Evolutionary conservation across 148 eudicot species (phyloP).

Genomic region (Nepenthes mirabilis): DNA sequence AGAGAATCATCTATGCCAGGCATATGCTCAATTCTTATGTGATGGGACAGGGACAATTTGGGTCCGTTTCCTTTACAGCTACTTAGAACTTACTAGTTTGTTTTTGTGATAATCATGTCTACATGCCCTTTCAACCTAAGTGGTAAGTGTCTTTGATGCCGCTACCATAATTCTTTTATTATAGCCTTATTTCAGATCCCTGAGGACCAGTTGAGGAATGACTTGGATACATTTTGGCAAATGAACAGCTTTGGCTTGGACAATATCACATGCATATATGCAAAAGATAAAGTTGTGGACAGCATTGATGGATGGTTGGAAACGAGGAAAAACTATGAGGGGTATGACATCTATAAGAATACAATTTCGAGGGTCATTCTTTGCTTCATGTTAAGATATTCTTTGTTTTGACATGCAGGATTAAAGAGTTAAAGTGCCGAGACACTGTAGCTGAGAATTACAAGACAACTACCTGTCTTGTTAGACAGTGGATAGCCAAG

Average conservation of each 20-base stretch:
- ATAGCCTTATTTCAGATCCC: conserved; percentile 30
- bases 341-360: conserved; percentile 28
- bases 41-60: conserved; percentile 52
- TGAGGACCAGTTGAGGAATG: conserved; percentile 41
- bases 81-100: conserved; percentile 3
- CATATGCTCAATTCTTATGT: conserved; percentile 58
- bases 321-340: conserved; percentile 30
- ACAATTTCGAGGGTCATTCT: not conserved
- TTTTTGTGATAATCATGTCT: not conserved
- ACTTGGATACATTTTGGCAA: conserved; percentile 24
- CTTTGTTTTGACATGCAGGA: conserved; percentile 27
- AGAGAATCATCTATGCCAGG: conserved; percentile 50
- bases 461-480: conserved; percentile 42
- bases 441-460: conserved; percentile 46
- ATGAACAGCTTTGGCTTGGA: conserved; percentile 27
- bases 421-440: conserved; percentile 72
- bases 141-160: not conserved
- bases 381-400: not conserved
- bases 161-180: not conserved
- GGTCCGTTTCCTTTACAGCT: conserved; percentile 41
- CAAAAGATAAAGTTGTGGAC: conserved; percentile 50
- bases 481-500: conserved; percentile 50
- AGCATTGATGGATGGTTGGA: conserved; percentile 33
- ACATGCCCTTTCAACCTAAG: not conserved
- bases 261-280: conserved; percentile 21